Conservation (phyloP, 352 stramenopile genomes). For the Pythium pyrilobum region DNA sequence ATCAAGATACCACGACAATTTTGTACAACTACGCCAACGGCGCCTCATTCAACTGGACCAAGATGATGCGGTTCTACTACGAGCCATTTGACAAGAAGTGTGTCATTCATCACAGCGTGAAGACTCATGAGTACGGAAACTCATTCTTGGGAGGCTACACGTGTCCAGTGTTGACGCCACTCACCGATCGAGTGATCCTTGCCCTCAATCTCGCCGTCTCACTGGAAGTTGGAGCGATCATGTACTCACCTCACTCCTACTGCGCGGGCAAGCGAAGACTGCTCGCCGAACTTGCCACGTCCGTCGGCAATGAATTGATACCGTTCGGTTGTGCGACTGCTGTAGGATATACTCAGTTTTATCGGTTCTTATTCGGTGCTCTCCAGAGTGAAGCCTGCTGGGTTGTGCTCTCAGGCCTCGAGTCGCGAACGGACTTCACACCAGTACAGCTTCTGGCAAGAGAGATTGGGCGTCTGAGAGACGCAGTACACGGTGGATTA, state of each 20-base stretch:
- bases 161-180: constrained; percentile 41
- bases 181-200: constrained; percentile 52
- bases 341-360: constrained; percentile 31
- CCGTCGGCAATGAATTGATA: constrained; percentile 39
- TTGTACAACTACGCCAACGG: constrained; percentile 40
- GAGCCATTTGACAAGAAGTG: constrained; percentile 50
- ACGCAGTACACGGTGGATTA: constrained; percentile 34
- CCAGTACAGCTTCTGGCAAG: constrained; percentile 30
- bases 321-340: constrained; percentile 32
- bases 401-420: constrained; percentile 36
- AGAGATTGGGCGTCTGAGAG: constrained; percentile 43
- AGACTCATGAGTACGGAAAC: constrained; percentile 59
- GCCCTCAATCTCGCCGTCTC: constrained; percentile 51
- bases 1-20: constrained; percentile 24
- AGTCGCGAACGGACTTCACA: constrained; percentile 15
- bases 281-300: constrained; percentile 33
- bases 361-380: constrained; percentile 30
- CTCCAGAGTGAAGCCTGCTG: constrained; percentile 38
- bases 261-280: constrained; percentile 40
- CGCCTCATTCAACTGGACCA: constrained; percentile 54
- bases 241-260: constrained; percentile 24
- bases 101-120: constrained; percentile 51
- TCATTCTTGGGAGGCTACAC: constrained; percentile 45
- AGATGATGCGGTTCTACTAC: constrained; percentile 58
- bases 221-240: constrained; percentile 40